Evolutionary conservation across 805 yeast species (phyloP), one percentile per base, ranked within the genome.

Genomic region (Tetrapisispora arboricola): DNA sequence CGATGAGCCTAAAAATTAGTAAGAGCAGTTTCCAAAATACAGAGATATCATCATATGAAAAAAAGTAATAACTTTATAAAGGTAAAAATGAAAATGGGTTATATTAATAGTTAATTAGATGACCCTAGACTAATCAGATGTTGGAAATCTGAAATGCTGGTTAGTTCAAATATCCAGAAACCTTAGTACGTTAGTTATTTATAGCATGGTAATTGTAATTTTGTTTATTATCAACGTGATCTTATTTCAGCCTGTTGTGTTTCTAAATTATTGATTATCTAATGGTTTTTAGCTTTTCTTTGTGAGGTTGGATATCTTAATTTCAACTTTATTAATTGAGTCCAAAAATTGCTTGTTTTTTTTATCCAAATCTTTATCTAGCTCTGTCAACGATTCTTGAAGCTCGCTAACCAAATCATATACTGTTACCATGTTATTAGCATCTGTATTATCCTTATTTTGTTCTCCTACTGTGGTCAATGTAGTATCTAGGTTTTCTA

Each of bases 381-480:
- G 39, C 15, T 47, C 50, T 17, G 46, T 43, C 21, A 60, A 31
- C 1, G 55, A 42, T 24, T 47, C 45, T 41, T 60, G 59, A 18
- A 60, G 54, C 11, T 51, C 54, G 17, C 47, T 47, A 0, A 59
- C 51, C n/a, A 60, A 37, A 22, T 60, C 59, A 40, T 50, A 60
- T 3, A 60, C 49, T 5, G 60, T 57, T 4, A 48, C 48, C 6
- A 33, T 45, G 24, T 42, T 42, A 21, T 38, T 43, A 13, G 38
- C 43, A 26, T 44, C 42, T 10, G 39, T 37, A n/a, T 41, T 34
- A 24, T 16, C 21, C 4, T 8, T 4, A 16, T 13, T n/a, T 21
- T 15, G 4, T 19, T 18, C 10, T 2, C 6, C 29, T 6, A 9
- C n/a, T 8, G 39, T 29, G 16, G 7, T 20, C n/a, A 36, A 13